Base-by-base conservation (phyloP, 1,284 basidiomycete species). In the Quambalaria eucalypti region DNA sequence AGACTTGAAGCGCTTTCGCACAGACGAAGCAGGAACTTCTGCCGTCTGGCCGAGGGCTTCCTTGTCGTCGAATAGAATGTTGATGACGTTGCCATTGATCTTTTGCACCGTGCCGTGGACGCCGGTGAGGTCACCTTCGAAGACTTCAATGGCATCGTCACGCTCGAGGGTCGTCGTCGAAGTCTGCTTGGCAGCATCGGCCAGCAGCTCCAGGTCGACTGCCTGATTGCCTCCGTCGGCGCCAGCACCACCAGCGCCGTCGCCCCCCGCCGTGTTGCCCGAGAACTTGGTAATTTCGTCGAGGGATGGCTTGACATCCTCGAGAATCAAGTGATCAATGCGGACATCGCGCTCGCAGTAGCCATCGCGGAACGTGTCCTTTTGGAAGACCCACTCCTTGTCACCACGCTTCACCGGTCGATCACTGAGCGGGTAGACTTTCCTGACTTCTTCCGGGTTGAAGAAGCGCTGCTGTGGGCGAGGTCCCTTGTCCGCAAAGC, bases 281-380 rank as follows among this genome's bases (percentile, higher is more conserved):
- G 85, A 83, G 77, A 98, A 98, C 59, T 85, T 84, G 0, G 90
- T 88, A 74, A 98, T 90, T 77, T 99, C 93, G 71, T 97, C 93
- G 56, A 99, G 80, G 0, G 90, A 92, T 0, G 93, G 93, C 67
- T 92, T 88, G 44, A 98, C 87, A 68, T 92, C 87, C 66, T 97
- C 93, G 47, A 87, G 79, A 56, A 85, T 83, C 46, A 98, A 79
- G 0, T 84, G 84, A 40, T 81, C 84, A 49, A 93, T 78, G 68
- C 88, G 87, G 81, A 96, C 86, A 74, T 98, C 93, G 78, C 97
- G 97, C 79, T 96, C 88, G 68, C 95, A 85, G 78, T 93, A 96
- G 3, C 93, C 95, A 57, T 96, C 87, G 65, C 84, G 85, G 80
- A 87, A 98, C 7, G 90, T 90, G 74, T 98, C 93, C 69, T 85